Evolutionary conservation across 1,284 basidiomycete genomes (phyloP).

Genomic region (Puccinia sorghi): DNA sequence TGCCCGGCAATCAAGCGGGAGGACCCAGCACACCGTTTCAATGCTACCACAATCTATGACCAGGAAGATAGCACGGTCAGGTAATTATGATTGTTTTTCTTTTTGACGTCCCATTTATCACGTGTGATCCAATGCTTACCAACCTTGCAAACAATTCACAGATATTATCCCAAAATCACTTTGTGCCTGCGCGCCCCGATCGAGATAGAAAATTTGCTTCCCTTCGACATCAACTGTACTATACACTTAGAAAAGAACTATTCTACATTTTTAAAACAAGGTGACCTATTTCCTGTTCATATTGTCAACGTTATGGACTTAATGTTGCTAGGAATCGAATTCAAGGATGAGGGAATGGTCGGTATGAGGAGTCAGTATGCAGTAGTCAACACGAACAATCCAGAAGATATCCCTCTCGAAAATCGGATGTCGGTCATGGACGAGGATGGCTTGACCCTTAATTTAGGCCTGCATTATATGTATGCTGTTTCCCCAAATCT

Average conservation of each 20-base stretch:
- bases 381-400: constrained; percentile 49
- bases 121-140: not conserved
- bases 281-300: constrained; percentile 94
- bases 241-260: constrained; percentile 55
- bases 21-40: constrained; percentile 93
- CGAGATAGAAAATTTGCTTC: constrained; percentile 93
- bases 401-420: constrained; percentile 49
- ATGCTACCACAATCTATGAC: constrained; percentile 62
- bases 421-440: constrained; percentile 39
- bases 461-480: constrained; percentile 44
- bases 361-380: constrained; percentile 59
- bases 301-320: constrained; percentile 93
- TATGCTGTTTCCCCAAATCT: not conserved
- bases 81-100: not conserved
- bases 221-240: constrained; percentile 76
- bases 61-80: constrained; percentile 38
- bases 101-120: not conserved
- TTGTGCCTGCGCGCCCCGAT: constrained; percentile 41
- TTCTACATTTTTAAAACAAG: constrained; percentile 85
- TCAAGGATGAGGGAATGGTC: constrained; percentile 80
- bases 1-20: constrained; percentile 78
- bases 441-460: constrained; percentile 44
- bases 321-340: constrained; percentile 82
- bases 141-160: constrained; percentile 15
- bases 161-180: constrained; percentile 49